Percentiles rank a stretch among this genome's conserved stretches.
Conservation (phyloP, 2,329 filamentous ascomycete genomes). For the Pochonia chlamydosporia region DNA sequence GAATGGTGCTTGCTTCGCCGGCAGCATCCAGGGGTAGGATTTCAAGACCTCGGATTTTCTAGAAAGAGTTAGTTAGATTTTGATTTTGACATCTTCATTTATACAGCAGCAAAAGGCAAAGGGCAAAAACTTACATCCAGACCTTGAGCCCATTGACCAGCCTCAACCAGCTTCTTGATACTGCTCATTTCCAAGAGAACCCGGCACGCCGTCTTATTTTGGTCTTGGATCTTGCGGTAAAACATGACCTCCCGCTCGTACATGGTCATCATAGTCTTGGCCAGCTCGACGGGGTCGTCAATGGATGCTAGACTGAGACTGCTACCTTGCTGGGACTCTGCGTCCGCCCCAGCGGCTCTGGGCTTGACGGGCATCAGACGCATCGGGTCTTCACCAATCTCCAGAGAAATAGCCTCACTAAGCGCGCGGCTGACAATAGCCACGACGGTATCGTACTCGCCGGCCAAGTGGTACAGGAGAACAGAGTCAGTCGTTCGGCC, state of each 20-base stretch:
- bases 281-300: constrained; percentile 55
- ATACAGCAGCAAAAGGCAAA: not conserved
- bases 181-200: constrained; percentile 55
- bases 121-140: constrained; percentile 45
- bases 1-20: constrained; percentile 73
- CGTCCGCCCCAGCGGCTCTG: constrained; percentile 30
- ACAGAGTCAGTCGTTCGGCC: constrained; percentile 91
- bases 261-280: constrained; percentile 57
- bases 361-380: constrained; percentile 77
- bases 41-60: constrained; percentile 68
- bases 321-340: constrained; percentile 31
- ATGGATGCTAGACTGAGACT: constrained; percentile 57
- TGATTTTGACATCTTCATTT: not conserved
- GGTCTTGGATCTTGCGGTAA: constrained; percentile 49
- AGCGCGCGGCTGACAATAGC: constrained; percentile 83
- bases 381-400: constrained; percentile 76
- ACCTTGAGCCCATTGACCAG: constrained; percentile 49
- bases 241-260: constrained; percentile 58
- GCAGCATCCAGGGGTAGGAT: constrained; percentile 74
- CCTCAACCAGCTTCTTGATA: constrained; percentile 52
- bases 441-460: constrained; percentile 93
- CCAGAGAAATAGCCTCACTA: constrained; percentile 81
- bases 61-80: constrained; percentile 13
- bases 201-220: constrained; percentile 51
- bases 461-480: constrained; percentile 86